phyloP scores from a whole-genome alignment of 2,329 filamentous ascomycete species.

The Samsoniella hepiali region DNA sequence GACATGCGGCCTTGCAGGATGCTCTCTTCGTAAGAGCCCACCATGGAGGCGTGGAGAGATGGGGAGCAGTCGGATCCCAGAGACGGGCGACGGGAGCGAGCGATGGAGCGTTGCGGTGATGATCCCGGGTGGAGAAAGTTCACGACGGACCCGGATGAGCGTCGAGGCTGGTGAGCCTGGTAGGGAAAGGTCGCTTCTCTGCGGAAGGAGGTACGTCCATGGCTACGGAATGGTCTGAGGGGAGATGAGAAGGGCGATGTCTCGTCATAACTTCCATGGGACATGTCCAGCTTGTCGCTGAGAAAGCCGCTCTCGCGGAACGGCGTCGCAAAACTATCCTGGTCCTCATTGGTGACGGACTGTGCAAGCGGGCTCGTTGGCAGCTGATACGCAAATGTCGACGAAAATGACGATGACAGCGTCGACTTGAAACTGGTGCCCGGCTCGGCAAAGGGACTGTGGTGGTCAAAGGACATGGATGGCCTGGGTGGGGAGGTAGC shows the following conservation, averaged over 20 bases:
- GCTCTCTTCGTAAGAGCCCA: slow-evolving; percentile 96
- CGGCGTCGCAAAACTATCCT: slow-evolving; percentile 50
- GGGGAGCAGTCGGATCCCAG: slow-evolving; percentile 71
- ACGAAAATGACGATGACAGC: slow-evolving; percentile 68
- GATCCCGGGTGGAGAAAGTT: slow-evolving; percentile 35
- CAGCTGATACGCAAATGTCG: slow-evolving; percentile 78
- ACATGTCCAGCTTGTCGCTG: slow-evolving; percentile 35
- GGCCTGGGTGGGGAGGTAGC: slow-evolving; percentile 55
- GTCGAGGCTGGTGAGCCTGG: slow-evolving; percentile 74
- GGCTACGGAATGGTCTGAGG: slow-evolving; percentile 24
- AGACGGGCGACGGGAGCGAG: slow-evolving; percentile 64
- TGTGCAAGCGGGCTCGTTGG: slow-evolving; percentile 92
- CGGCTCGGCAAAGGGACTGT: slow-evolving; percentile 30
- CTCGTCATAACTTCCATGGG: slow-evolving; percentile 67
- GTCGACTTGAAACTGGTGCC: slow-evolving; percentile 41
- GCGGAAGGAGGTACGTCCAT: slow-evolving; percentile 38
- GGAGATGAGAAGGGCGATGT: slow-evolving; percentile 41
- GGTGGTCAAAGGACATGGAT: slow-evolving; percentile 42
- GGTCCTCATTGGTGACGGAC: slow-evolving; percentile 78
- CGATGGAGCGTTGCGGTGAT: slow-evolving; percentile 50
- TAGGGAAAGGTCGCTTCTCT: slow-evolving; percentile 63
- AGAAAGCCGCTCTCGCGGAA: slow-evolving; percentile 50
- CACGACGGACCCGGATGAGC: slow-evolving; percentile 65
- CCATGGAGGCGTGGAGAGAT: slow-evolving; percentile 88
- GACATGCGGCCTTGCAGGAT: slow-evolving; percentile 96